phyloP scores from a whole-genome alignment of 768 basidiomycete genomes.

The Lactifluus pinguis region DNA sequence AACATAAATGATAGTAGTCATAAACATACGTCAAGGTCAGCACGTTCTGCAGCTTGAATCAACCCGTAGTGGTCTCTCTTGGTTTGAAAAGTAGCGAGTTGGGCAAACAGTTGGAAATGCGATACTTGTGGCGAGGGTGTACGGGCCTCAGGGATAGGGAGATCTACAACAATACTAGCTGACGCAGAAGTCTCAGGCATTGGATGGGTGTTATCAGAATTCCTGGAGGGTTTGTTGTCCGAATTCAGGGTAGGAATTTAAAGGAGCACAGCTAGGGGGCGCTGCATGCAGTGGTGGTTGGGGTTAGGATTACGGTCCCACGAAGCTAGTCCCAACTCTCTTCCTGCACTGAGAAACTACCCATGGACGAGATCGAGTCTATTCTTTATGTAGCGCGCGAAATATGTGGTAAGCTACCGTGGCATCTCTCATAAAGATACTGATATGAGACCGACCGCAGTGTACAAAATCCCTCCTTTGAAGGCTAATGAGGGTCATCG shows the following conservation, averaged over 20 bases:
- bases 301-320: not conserved
- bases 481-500: conserved; percentile 84
- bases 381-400: conserved; percentile 86
- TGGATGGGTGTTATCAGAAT: conserved; percentile 27
- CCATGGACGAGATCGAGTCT: conserved; percentile 76
- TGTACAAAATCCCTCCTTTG: conserved; percentile 86
- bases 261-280: too few species aligned
- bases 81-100: conserved; percentile 31
- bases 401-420: conserved; percentile 56
- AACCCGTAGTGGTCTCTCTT: conserved; percentile 37
- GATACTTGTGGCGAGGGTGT: not conserved
- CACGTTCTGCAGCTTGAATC: conserved; percentile 39
- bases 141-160: not conserved
- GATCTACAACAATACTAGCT: conserved; percentile 5
- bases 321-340: not conserved
- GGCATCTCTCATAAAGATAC: conserved; percentile 9
- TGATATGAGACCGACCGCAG: conserved; percentile 32
- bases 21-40: conserved; percentile 44
- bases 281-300: too few species aligned
- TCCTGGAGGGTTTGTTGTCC: not conserved
- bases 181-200: conserved; percentile 12
- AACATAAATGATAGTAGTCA: not conserved
- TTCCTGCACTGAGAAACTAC: conserved; percentile 21
- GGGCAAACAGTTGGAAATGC: conserved; percentile 1
- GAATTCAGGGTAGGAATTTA: too few species aligned